These are phyloP conservation scores for Skeletonema marinoi DNA, from an alignment of 108 stramenopile species.

Conservation along the genomic window DNA sequence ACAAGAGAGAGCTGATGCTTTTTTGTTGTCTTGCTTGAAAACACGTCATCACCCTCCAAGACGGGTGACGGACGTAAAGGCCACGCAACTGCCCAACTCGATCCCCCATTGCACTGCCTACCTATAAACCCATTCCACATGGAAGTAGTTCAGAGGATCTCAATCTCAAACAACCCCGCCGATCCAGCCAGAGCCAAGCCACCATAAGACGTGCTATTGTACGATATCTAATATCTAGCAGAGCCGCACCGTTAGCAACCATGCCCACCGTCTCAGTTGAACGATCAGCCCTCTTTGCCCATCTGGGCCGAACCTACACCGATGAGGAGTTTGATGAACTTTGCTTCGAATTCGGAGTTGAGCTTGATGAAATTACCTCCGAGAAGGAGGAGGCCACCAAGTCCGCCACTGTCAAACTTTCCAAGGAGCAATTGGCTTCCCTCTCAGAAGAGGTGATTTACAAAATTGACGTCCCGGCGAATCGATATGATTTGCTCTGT, in stretches of 20 bases:
- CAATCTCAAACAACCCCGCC: no score
- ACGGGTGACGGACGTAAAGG: not conserved
- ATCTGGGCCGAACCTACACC: constrained; percentile 94
- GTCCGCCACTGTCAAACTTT: constrained; percentile 63
- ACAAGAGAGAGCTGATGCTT: no score
- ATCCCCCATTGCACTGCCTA: not conserved
- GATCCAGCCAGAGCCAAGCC: no score
- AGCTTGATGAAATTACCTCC: constrained; percentile 97
- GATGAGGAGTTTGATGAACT: constrained; percentile 98
- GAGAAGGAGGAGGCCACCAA: constrained; percentile 90
- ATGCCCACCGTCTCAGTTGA: constrained; percentile 97
- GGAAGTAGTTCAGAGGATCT: not conserved
- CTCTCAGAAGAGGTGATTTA: constrained; percentile 83
- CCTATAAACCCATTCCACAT: not conserved
- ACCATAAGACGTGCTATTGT: no score
- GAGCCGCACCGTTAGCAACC: constrained; percentile 13
- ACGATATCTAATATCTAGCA: not conserved
- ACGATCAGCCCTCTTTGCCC: constrained; percentile 87
- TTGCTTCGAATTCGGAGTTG: constrained; percentile 99
- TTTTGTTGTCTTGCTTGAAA: not conserved
- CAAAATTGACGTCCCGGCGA: constrained; percentile 99
- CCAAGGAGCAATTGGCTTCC: constrained; percentile 56
- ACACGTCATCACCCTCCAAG: not conserved
- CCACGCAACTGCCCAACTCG: not conserved
- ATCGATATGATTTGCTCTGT: constrained; percentile 98